Percentiles rank a stretch among this genome's conserved stretches.
Conservation (phyloP, 2,329 filamentous ascomycete species). For the Pyrenochaeta sp. region DNA sequence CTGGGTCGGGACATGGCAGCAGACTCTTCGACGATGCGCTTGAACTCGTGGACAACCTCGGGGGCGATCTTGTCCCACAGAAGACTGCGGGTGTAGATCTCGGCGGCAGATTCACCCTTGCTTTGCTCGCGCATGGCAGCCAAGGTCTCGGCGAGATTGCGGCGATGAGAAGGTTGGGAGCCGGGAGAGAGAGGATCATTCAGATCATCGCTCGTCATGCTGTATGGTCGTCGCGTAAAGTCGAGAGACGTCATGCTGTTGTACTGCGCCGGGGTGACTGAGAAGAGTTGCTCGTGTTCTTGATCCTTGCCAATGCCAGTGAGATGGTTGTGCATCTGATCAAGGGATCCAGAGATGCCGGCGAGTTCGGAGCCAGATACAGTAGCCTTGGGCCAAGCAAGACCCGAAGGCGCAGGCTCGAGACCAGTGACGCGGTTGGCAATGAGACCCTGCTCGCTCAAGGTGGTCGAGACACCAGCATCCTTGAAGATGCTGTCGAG, state of each 20-base stretch:
- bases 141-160: constrained; percentile 81
- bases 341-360: constrained; percentile 46
- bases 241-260: constrained; percentile 81
- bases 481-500: constrained; percentile 85
- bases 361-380: constrained; percentile 47
- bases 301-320: constrained; percentile 77
- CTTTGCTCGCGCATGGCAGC: constrained; percentile 76
- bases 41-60: constrained; percentile 92
- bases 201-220: constrained; percentile 59
- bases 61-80: constrained; percentile 93
- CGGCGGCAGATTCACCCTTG: constrained; percentile 75
- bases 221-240: constrained; percentile 63
- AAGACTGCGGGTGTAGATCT: constrained; percentile 90
- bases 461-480: constrained; percentile 64
- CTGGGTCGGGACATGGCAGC: constrained; percentile 50
- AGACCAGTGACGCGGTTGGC: constrained; percentile 61
- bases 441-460: constrained; percentile 49
- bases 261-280: constrained; percentile 85
- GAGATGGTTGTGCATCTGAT: constrained; percentile 55
- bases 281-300: constrained; percentile 86
- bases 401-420: constrained; percentile 48
- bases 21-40: constrained; percentile 84
- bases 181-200: constrained; percentile 47
- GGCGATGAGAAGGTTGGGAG: constrained; percentile 64
- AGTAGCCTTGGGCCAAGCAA: constrained; percentile 47